Evolutionary conservation across 176 grass and related monocot species (phyloP), one percentile per base, ranked within the genome.

Genomic region (Oryza nivara): DNA sequence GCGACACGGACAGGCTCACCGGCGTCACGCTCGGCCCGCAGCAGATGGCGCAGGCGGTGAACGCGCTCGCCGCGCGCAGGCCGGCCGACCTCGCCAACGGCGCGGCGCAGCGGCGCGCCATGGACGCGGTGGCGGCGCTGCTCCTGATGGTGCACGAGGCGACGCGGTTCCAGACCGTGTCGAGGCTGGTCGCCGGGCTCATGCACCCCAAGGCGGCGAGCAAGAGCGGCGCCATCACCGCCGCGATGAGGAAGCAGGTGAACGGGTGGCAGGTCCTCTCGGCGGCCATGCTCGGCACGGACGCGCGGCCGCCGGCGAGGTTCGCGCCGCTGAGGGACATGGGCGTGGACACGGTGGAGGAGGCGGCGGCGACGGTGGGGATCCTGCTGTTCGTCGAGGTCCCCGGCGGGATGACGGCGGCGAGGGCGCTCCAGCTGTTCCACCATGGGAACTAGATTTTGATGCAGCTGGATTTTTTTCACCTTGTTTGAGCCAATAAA

Each of bases 241-340:
- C 3, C 0, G 6, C 82, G 72, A 87, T 82, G 85, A 76, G 40
- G 51, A 15, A 12, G 19, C 79, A 82, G 85, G 77, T 81, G 60
- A 81, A 81, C 48, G 78, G 85, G 63, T 87, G 85, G 78, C 6
- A 75, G 72, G 19, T 76, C 71, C 64, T 83, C 19, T 88, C 86
- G 20, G 11, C 0, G 0, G 79, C 80, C 41, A 11, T 74, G 71
- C 81, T 83, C 10, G 11, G 0, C 38, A 25, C 38, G 16, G 68
- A 41, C 41, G 51, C 9, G 9, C 20, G 1, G 51, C 11, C 43
- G 43, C 43, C 43, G 43, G 11, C 51, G 16, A 54, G 5, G 12
- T 13, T 14, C 17, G 8, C 43, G 9, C 43, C 43, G 52, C 20
- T 14, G 17, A 63, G 22, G 6, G 3, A 22, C 51, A 82, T 64